Evolutionary conservation across 2,329 filamentous ascomycete genomes (phyloP).

Genomic region (Volutella citrinella): DNA sequence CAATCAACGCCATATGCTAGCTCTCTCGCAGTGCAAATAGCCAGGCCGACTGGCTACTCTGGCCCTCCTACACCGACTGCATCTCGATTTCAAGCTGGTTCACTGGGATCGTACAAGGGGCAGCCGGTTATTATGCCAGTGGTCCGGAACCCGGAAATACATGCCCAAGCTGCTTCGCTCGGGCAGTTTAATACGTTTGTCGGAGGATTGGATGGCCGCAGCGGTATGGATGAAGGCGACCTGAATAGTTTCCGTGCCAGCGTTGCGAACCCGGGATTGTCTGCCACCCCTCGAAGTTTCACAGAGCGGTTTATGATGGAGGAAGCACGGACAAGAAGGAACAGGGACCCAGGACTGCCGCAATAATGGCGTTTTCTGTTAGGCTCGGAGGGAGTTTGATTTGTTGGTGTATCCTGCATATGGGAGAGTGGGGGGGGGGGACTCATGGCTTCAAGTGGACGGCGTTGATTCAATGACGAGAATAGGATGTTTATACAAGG

Average conservation of each 20-base stretch:
- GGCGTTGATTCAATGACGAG: constrained; percentile 26
- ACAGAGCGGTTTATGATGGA: constrained; percentile 49
- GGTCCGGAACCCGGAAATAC: constrained; percentile 46
- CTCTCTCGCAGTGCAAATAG: constrained; percentile 43
- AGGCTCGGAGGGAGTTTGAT: constrained; percentile 20
- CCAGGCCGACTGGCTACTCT: constrained; percentile 24
- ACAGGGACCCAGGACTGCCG: constrained; percentile 16
- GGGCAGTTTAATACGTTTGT: constrained; percentile 50
- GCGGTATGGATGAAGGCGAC: constrained; percentile 45
- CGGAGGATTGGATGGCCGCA: constrained; percentile 50
- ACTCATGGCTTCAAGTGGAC: constrained; percentile 21
- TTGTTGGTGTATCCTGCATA: constrained; percentile 18
- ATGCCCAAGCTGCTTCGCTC: constrained; percentile 46
- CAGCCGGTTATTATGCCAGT: constrained; percentile 51
- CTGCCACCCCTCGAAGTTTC: constrained; percentile 44
- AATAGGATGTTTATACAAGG: constrained; percentile 19
- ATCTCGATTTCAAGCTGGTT: constrained; percentile 36
- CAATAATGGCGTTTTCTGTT: constrained; percentile 12
- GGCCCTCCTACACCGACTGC: constrained; percentile 30
- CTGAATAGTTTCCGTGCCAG: constrained; percentile 42
- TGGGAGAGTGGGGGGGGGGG: constrained; percentile 17
- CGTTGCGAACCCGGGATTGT: constrained; percentile 37
- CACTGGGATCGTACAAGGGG: constrained; percentile 54
- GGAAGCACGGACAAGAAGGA: constrained; percentile 36
- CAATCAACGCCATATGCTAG: constrained; percentile 38